A percentile compares a stretch with the other conserved stretches of the same genome.
Evolutionary conservation across 1,284 basidiomycete species (phyloP).

Genomic region (Irpex sp.): DNA sequence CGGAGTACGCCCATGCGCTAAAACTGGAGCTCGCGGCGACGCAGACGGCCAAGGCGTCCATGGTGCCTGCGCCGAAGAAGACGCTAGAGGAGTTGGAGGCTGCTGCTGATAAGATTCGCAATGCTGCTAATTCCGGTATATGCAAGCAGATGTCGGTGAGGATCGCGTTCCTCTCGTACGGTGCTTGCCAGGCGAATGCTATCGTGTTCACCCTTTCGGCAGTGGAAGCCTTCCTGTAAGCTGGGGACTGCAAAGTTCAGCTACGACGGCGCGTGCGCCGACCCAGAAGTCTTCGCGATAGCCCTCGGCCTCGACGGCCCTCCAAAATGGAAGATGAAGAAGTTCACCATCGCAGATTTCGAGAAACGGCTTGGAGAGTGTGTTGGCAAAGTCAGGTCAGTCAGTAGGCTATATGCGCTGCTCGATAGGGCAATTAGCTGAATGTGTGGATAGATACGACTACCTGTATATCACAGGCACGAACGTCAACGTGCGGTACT

Average conservation of each 20-base stretch:
- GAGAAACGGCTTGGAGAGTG: conserved; percentile 32
- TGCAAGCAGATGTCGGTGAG: conserved; percentile 52
- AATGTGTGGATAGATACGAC: neutral
- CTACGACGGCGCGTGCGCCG: conserved; percentile 55
- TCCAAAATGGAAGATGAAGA: conserved; percentile 52
- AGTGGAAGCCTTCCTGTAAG: conserved; percentile 35
- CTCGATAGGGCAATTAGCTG: no score
- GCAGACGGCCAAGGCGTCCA: neutral
- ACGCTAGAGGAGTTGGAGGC: conserved; percentile 35
- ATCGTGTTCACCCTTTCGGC: no score
- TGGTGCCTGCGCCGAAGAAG: conserved; percentile 26
- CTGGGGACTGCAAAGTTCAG: conserved; percentile 43
- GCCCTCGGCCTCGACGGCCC: conserved; percentile 43
- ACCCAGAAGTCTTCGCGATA: conserved; percentile 48
- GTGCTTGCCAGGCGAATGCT: no score
- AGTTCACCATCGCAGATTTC: conserved; percentile 43
- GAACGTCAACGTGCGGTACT: neutral
- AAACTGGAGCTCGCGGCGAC: neutral
- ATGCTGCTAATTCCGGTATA: conserved; percentile 47
- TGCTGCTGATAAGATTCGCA: conserved; percentile 44
- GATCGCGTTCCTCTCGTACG: neutral
- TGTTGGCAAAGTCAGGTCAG: neutral
- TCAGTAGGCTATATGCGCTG: no score
- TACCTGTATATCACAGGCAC: neutral
- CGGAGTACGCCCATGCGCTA: neutral